Evolutionary conservation across 2,329 filamentous ascomycete species (phyloP).

Genomic region (Stagonosporopsis vannaccii): DNA sequence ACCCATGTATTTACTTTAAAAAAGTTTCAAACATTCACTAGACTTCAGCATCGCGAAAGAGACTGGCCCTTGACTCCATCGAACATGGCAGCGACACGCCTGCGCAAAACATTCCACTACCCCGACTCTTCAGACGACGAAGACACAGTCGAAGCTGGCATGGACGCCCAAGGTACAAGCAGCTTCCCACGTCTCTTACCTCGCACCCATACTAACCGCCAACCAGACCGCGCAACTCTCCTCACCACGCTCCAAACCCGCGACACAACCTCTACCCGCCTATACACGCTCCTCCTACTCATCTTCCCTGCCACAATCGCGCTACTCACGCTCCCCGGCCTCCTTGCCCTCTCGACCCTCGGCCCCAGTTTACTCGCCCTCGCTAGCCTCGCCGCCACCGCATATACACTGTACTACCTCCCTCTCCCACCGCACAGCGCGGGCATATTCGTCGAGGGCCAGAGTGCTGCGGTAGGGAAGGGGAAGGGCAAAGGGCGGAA

Average conservation of each 20-base stretch:
- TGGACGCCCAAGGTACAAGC: slow-evolving; percentile 76
- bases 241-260: slow-evolving; percentile 44
- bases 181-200: neutral
- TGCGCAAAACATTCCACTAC: slow-evolving; percentile 81
- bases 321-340: slow-evolving; percentile 62
- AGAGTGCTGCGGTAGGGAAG: neutral
- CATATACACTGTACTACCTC: slow-evolving; percentile 66
- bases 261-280: slow-evolving; percentile 50
- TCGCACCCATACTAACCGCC: neutral
- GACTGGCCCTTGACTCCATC: neutral
- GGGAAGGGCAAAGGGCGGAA: slow-evolving; percentile 19
- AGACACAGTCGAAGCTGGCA: slow-evolving; percentile 64
- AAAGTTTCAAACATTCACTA: too few relatives aligned
- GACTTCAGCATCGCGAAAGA: neutral
- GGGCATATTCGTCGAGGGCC: neutral
- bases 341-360: slow-evolving; percentile 51
- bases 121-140: slow-evolving; percentile 64
- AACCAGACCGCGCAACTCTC: slow-evolving; percentile 39
- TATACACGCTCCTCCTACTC: slow-evolving; percentile 65
- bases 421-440: slow-evolving; percentile 54
- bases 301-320: slow-evolving; percentile 64
- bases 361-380: slow-evolving; percentile 65
- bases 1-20: too few relatives aligned
- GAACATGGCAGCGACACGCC: slow-evolving; percentile 64
- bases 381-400: slow-evolving; percentile 68